Conservation (phyloP, 1,139 yeast species). For the Geotrichum restrictum region DNA sequence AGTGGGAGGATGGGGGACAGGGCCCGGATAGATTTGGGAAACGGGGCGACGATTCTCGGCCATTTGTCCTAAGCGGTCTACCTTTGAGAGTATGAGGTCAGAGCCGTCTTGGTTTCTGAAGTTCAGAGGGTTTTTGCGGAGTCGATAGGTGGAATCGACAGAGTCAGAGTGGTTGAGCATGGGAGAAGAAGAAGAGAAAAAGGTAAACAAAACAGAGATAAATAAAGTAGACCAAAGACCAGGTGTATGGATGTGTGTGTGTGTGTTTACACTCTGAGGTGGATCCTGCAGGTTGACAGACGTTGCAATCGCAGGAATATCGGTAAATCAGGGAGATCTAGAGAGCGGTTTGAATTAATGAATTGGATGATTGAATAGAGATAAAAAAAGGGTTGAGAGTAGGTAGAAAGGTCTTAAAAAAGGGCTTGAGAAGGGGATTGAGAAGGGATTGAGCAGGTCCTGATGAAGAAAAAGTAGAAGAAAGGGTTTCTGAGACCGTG, state of each 20-base stretch:
- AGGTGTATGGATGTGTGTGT: too few species aligned
- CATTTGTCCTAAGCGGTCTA: slow-evolving; percentile 18
- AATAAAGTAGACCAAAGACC: too few species aligned
- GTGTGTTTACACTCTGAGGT: not conserved
- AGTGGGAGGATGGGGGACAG: too few species aligned
- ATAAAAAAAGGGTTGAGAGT: too few species aligned
- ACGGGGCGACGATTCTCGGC: slow-evolving; percentile 14
- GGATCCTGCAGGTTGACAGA: not conserved
- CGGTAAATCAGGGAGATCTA: too few species aligned
- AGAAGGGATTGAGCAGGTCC: too few species aligned
- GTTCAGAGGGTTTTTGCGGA: slow-evolving; percentile 16
- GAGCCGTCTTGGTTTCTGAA: slow-evolving; percentile 18
- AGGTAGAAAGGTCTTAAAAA: too few species aligned
- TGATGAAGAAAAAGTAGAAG: too few species aligned
- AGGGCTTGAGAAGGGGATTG: too few species aligned
- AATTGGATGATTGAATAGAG: too few species aligned
- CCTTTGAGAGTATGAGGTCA: slow-evolving; percentile 17
- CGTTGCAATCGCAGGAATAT: not conserved
- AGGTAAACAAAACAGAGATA: not conserved
- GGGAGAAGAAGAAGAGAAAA: not conserved
- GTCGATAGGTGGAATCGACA: slow-evolving; percentile 18
- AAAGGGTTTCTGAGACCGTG: too few species aligned
- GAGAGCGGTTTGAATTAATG: not conserved
- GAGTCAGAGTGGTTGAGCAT: slow-evolving; percentile 17
- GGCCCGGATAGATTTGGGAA: slow-evolving; percentile 15